Conservation (phyloP, 805 yeast species). For the Suhomyces faveliae region DNA sequence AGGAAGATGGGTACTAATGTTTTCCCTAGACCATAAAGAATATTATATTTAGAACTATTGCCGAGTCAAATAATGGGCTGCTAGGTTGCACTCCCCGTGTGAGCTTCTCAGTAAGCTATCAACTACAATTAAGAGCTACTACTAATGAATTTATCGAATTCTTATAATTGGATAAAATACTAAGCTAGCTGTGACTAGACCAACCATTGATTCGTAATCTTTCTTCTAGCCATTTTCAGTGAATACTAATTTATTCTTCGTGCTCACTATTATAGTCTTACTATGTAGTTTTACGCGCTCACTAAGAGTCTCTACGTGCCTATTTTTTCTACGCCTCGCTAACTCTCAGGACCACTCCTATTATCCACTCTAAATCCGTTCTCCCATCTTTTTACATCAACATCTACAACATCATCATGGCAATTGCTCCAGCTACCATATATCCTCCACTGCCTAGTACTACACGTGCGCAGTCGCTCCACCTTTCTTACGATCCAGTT, state of each 20-base stretch:
- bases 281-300: background rate
- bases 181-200: no score
- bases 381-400: background rate
- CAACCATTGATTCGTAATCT: background rate
- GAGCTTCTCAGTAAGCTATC: no score
- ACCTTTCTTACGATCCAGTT: slow-evolving; percentile 69
- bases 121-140: background rate
- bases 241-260: background rate
- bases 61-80: no score
- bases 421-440: slow-evolving; percentile 28
- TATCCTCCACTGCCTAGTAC: slow-evolving; percentile 84
- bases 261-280: background rate
- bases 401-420: slow-evolving; percentile 15
- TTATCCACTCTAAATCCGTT: background rate
- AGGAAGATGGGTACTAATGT: no score
- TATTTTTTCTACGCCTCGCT: background rate
- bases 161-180: no score
- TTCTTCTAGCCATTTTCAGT: background rate
- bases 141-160: no score
- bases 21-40: no score
- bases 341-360: background rate
- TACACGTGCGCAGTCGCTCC: slow-evolving; percentile 64
- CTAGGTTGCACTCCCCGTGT: no score
- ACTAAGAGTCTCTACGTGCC: no score
- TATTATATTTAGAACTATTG: no score